Evolutionary conservation across 257 asterid species (phyloP).

Genomic region (Voacanga thouarsii): DNA sequence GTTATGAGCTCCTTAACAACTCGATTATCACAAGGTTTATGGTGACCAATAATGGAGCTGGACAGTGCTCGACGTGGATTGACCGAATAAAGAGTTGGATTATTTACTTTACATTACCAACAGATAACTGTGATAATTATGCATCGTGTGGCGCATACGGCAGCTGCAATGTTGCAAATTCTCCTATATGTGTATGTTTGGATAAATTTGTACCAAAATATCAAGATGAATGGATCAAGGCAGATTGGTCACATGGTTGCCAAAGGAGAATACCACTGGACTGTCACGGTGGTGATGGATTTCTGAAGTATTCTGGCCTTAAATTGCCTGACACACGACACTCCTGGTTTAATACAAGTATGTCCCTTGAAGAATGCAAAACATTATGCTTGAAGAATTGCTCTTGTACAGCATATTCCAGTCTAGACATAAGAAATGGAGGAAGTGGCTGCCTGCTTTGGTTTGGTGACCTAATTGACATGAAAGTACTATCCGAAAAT

Average conservation of each 20-base stretch:
- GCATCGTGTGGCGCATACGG: conserved; percentile 27
- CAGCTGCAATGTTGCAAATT: conserved; percentile 14
- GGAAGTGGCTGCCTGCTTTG: conserved; percentile 36
- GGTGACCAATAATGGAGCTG: conserved; percentile 22
- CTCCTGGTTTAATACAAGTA: conserved; percentile 15
- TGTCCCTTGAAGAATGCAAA: conserved; percentile 27
- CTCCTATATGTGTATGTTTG: conserved; percentile 28
- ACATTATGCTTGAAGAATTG: conserved; percentile 21
- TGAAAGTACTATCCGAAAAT: neutral
- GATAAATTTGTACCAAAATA: conserved; percentile 24
- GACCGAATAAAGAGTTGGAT: conserved; percentile 29
- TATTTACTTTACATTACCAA: conserved; percentile 6
- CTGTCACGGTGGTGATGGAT: conserved; percentile 23
- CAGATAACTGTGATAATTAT: conserved; percentile 27
- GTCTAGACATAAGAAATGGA: conserved; percentile 16
- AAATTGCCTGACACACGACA: conserved; percentile 26
- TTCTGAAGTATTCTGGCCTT: conserved; percentile 22
- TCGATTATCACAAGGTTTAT: conserved; percentile 21
- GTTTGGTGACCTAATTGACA: conserved; percentile 29
- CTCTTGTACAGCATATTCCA: conserved; percentile 29
- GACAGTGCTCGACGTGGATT: conserved; percentile 34
- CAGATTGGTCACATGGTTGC: conserved; percentile 33
- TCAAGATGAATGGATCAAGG: conserved; percentile 15
- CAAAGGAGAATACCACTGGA: conserved; percentile 1
- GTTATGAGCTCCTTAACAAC: neutral